phyloP scores from a whole-genome alignment of 345 rosid genomes.

The Hirschfeldia incana region DNA sequence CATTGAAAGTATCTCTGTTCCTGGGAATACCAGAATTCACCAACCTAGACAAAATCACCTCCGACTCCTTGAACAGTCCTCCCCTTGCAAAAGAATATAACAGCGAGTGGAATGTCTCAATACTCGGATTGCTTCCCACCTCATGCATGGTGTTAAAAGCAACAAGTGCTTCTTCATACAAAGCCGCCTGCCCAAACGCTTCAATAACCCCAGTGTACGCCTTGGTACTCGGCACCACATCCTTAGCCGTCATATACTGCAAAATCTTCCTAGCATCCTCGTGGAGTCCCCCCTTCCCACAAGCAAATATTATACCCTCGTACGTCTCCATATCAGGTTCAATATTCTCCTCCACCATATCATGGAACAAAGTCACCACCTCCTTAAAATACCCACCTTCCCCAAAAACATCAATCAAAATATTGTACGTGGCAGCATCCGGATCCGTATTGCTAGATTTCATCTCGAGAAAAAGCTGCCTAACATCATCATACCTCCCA shows the following conservation, averaged over 20 bases:
- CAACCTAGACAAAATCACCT: conserved; percentile 64
- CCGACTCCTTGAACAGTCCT: conserved; percentile 77
- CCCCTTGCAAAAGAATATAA: conserved; percentile 83
- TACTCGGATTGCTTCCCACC: conserved; percentile 69
- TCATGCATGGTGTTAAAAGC: conserved; percentile 88
- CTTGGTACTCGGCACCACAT: conserved; percentile 79
- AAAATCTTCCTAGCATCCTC: conserved; percentile 78
- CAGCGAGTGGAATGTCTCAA: conserved; percentile 80
- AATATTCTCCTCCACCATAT: conserved; percentile 92
- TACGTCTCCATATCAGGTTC: conserved; percentile 86
- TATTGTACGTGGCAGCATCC: conserved; percentile 79
- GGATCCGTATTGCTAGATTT: conserved; percentile 86
- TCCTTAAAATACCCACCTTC: conserved; percentile 97
- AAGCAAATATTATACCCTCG: conserved; percentile 83
- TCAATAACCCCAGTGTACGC: conserved; percentile 82
- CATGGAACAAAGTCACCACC: conserved; percentile 91
- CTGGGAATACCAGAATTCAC: conserved; percentile 61
- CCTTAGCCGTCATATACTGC: conserved; percentile 73
- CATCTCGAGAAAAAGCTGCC: conserved; percentile 92
- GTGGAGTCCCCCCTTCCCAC: conserved; percentile 91
- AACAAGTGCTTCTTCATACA: conserved; percentile 88
- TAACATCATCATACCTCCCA: conserved; percentile 84
- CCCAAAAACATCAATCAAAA: conserved; percentile 80
- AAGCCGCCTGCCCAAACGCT: conserved; percentile 88
- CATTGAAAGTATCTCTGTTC: conserved; percentile 81